Evolutionary conservation across 768 basidiomycete genomes (phyloP), one percentile per base, ranked within the genome.

Genomic region (Antrodiella citrinella): DNA sequence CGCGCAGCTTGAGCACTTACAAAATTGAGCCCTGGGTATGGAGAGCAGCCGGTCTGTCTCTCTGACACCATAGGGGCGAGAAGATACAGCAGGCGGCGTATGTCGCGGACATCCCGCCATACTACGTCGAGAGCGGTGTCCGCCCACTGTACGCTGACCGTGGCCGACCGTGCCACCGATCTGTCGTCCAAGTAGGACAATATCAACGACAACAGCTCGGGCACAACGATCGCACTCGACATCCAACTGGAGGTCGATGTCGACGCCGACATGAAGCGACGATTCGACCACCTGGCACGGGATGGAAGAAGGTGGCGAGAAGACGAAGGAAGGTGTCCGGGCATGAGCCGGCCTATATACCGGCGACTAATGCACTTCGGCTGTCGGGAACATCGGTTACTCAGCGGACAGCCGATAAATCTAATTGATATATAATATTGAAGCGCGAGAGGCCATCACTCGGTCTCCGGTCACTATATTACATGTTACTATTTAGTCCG

Each of bases 61-160:
- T 52, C 26, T 12, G 42, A 45, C 48, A 58, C 51, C 52, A 81
- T 64, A 0, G 80, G 78, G 9, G 72, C 72, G n/a, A 84, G 71
- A 4, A 81, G 51, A 19, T 61, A 59, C 51, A 84, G 73, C 4
- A 84, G 66, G 5, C 65, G 65, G 21, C 67, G 47, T 1, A 80
- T 62, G 56, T 77, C 71, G 45, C 68, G 61, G 15, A 82, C 72
- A 4, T 78, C 72, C 44, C 62, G 69, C 83, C 83, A 85, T 0
- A 83, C 61, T n/a, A 66, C 55, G 57, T 81, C 76, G 52, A 84
- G 65, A 3, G 81, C 78, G 20, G 78, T 64, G 12, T 78, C 71
- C 1, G 76, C 74, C 83, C 83, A 85, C 26, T 56, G 60, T 53
- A 70, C 78, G 68, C 74, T 82, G 19, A 83, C 79, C 26, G 69